Conservation (phyloP, 1,284 basidiomycete genomes). For the Heterobasidion occidentale region DNA sequence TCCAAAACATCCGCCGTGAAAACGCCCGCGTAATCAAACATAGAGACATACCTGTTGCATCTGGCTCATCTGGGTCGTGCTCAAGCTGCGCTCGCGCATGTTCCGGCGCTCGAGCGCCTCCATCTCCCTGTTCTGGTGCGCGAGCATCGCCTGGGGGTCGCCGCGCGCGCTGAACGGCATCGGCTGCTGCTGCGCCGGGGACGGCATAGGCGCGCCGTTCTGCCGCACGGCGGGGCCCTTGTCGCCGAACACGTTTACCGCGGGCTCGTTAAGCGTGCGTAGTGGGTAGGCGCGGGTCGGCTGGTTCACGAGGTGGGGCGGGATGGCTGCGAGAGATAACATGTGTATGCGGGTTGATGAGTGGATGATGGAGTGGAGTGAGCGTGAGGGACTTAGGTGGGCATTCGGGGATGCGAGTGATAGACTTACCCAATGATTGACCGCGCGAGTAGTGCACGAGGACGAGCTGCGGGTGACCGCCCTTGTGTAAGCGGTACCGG, state of each 20-base stretch:
- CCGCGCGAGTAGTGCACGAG: constrained; percentile 69
- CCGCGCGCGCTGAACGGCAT: constrained; percentile 14
- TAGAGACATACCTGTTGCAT: constrained; percentile 8
- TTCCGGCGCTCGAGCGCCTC: constrained; percentile 56
- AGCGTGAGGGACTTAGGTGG: background rate
- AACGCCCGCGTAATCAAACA: background rate
- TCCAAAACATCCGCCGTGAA: background rate
- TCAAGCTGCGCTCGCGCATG: constrained; percentile 26
- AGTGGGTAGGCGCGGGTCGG: constrained; percentile 66
- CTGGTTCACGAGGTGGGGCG: constrained; percentile 19
- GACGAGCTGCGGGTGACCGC: constrained; percentile 58
- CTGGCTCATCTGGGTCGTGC: constrained; percentile 1
- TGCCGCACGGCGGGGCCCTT: constrained; percentile 21
- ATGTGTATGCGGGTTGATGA: background rate
- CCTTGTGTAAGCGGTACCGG: constrained; percentile 62
- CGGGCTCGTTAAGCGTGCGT: constrained; percentile 51
- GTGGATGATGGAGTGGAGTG: background rate
- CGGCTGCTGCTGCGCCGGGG: constrained; percentile 4
- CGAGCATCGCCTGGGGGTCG: constrained; percentile 54
- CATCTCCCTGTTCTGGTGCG: constrained; percentile 63
- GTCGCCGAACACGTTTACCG: constrained; percentile 61
- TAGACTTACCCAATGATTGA: constrained; percentile 44
- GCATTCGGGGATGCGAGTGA: background rate
- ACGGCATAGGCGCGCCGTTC: constrained; percentile 6
- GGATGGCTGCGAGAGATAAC: constrained; percentile 6